Base-by-base conservation (phyloP, 2,329 filamentous ascomycete genomes). In the Xylaria polymorpha region DNA sequence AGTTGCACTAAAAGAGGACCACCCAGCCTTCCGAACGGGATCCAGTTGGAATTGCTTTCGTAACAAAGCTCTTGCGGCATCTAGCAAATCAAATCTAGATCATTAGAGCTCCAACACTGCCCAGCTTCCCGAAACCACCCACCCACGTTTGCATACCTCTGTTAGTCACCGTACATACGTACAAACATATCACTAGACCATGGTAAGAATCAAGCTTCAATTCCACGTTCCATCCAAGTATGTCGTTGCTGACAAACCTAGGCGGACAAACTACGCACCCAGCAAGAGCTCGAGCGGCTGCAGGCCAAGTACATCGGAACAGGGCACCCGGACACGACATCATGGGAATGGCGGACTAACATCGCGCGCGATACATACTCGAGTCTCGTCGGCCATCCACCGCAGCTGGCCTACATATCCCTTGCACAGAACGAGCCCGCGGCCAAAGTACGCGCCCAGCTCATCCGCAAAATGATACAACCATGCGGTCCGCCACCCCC, bases 261-360 rank as follows among this genome's bases (percentile, higher is more conserved):
- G 69, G 96, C 96, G 82, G 96, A 99, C 85, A 99, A 99, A 84
- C 92, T 99, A 73, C 94, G 96, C 79, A 96, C 94, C 10, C 93
- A 97, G 76, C 96, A 99, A 83, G 96, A 99, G 81, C 94, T 99
- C 79, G 96, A 99, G 83, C 91, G 94, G 73, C 92, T 98, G 20
- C 96, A 99, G 83, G 91, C 94, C 77, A 97, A 97, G 78, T 98
- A 96, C 85, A 87, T 99, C 77, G 96, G 96, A 75, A 98, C 96
- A 4, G 96, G 96, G 29, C 94, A 98, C 81, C 93, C 95, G 51
- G 96, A 99, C 83, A 98, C 95, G 15, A 97, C 94, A 32, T 97
- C 94, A 81, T 96, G 96, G 90, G 96, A 99, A 83, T 99, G 94
- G 94, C 92, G 92, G 60, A 94, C 92, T 69, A 99, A 98, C 84